These are phyloP conservation scores for Pythium coloratum DNA, from an alignment of 352 stramenopile species.

Conservation along the genomic window DNA sequence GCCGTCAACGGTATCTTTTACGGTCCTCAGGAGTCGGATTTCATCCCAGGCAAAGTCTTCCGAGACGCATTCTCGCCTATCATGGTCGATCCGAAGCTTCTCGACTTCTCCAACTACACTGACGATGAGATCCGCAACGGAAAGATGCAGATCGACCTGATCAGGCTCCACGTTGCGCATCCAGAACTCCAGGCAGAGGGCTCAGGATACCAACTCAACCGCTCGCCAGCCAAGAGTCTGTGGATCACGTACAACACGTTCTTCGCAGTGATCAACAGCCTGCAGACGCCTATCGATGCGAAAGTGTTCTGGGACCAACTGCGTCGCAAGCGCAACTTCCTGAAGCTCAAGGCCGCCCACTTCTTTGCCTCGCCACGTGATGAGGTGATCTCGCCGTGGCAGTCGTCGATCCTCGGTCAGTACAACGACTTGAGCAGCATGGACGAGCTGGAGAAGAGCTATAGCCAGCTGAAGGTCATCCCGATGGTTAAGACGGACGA, in stretches of 20 bases:
- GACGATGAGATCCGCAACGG: slow-evolving; percentile 23
- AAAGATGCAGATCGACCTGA: slow-evolving; percentile 40
- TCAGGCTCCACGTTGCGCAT: slow-evolving; percentile 28
- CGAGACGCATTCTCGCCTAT: slow-evolving; percentile 28
- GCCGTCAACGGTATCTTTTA: slow-evolving; percentile 52
- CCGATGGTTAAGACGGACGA: slow-evolving; percentile 38
- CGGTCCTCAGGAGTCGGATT: slow-evolving; percentile 34
- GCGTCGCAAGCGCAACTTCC: slow-evolving; percentile 36
- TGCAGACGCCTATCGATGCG: slow-evolving; percentile 35
- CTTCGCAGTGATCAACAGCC: slow-evolving; percentile 31
- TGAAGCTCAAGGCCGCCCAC: neutral
- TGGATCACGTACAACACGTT: slow-evolving; percentile 23
- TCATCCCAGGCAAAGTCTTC: slow-evolving; percentile 32
- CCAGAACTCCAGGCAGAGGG: slow-evolving; percentile 31
- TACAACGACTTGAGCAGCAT: slow-evolving; percentile 34
- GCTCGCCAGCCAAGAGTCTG: slow-evolving; percentile 30
- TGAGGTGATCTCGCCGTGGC: slow-evolving; percentile 38
- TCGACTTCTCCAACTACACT: slow-evolving; percentile 39
- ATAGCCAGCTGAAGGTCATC: slow-evolving; percentile 32
- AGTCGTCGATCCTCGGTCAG: slow-evolving; percentile 36
- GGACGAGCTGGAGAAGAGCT: slow-evolving; percentile 34
- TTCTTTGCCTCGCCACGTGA: slow-evolving; percentile 42
- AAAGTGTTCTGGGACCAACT: slow-evolving; percentile 7
- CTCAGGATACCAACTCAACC: slow-evolving; percentile 40
- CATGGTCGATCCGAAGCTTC: slow-evolving; percentile 24